Evolutionary conservation across 2,329 filamentous ascomycete species (phyloP), one percentile per base, ranked within the genome.

Genomic region (Alternaria sp.): DNA sequence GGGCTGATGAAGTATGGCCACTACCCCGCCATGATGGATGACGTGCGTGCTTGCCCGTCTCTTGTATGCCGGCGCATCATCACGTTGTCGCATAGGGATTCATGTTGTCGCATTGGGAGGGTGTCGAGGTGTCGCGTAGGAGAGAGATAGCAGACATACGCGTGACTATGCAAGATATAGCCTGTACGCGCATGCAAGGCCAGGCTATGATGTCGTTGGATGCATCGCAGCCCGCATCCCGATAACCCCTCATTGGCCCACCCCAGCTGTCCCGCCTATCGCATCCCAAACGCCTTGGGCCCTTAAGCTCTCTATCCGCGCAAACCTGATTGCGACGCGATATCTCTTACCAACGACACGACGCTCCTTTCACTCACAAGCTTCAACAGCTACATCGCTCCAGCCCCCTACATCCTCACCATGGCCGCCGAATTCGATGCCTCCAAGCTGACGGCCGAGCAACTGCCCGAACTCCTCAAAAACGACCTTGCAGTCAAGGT

Each of bases 401-500:
- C 13, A 19, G 11, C n/a, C n/a, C 36, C 45, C 44, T 36, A 4
- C 47, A 36, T n/a, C 40, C 25, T 11, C 59, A 61, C 40, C 60
- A 70, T 70, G 68, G 44, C 62, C 4, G 51, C 62, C 51, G 54
- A 69, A 50, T 54, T 59, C 30, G 60, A 73, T 51, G 63, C 72
- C 63, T 65, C 73, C 55, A 74, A 81, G 61, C 79, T 92, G 70
- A 93, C 90, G 23, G 79, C 86, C 68, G 87, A 90, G 54, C 85
- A 87, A 66, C 86, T 97, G 61, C 86, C 89, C 21, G 79, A 86
- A 59, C 81, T 95, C 55, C 89, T 96, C 65, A 83, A 87, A 68
- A 73, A 90, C 76, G 93, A 97, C 80, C 86, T 82, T 54, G 90
- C 91, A 74, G 91, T 97, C 81, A 97, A 97, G 81, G 87, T 97